These are phyloP conservation scores for Gaeumannomyces tritici DNA, from an alignment of 2,329 filamentous ascomycete species.

Conservation along the genomic window DNA sequence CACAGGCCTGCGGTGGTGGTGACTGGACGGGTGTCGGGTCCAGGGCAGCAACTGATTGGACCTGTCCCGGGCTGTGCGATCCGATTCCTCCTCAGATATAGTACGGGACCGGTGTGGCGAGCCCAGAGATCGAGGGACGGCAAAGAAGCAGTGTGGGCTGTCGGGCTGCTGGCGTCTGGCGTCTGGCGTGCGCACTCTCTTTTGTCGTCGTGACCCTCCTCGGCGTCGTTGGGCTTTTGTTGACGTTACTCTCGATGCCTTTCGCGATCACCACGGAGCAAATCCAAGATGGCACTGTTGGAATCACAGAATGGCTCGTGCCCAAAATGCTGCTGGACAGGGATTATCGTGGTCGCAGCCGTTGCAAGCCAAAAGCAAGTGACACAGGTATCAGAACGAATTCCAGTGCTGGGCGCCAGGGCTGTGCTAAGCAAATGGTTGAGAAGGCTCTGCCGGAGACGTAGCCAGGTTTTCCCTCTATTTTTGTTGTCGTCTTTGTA, in stretches of 20 bases:
- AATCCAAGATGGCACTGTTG: neutral
- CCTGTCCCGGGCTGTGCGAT: conserved; percentile 2
- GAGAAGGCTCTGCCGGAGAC: neutral
- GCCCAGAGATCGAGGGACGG: neutral
- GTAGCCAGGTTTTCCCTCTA: too few relatives aligned
- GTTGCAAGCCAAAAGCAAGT: neutral
- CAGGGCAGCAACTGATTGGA: neutral
- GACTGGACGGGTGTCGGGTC: neutral
- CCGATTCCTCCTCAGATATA: conserved; percentile 1
- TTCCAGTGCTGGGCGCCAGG: too few relatives aligned
- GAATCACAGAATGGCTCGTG: neutral
- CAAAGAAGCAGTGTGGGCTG: neutral
- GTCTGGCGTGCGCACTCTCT: neutral
- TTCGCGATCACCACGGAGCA: neutral
- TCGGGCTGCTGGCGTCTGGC: too few relatives aligned
- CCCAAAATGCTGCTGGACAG: neutral
- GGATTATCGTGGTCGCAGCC: conserved; percentile 1
- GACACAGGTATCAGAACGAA: neutral
- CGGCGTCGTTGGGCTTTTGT: neutral
- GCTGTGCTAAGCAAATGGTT: neutral
- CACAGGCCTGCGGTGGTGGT: neutral
- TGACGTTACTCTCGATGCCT: neutral
- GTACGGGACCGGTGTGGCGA: neutral
- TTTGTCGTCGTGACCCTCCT: neutral
- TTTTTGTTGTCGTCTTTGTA: neutral